Evolutionary conservation across 192 early-diverging fungal species (phyloP).

Genomic region (Lunasporangiospora selenospora): DNA sequence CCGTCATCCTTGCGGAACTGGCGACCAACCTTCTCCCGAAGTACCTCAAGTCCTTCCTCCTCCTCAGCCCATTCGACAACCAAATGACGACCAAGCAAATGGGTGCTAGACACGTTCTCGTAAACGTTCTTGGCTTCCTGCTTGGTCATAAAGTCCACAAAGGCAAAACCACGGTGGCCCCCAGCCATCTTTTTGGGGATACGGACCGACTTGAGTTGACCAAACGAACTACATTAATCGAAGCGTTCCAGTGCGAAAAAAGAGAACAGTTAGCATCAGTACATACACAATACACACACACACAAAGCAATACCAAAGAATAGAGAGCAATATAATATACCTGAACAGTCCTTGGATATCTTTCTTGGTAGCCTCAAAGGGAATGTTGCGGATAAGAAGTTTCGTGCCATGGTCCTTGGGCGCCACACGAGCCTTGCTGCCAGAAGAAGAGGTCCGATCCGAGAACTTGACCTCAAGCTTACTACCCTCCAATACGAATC

Average conservation of each 20-base stretch:
- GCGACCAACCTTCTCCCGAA: conserved; percentile 86
- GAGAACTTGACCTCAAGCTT: conserved; percentile 93
- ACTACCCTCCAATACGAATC: conserved; percentile 86
- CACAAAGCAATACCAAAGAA: not conserved
- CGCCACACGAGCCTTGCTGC: conserved; percentile 27
- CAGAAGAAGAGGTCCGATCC: conserved; percentile 56
- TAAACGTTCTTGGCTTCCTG: conserved; percentile 94
- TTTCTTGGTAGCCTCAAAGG: conserved; percentile 96
- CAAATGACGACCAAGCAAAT: conserved; percentile 97
- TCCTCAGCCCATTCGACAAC: conserved; percentile 96
- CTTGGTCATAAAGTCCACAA: conserved; percentile 96
- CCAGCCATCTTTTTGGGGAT: conserved; percentile 95
- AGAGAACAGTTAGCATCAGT: not conserved
- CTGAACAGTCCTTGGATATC: conserved; percentile 89
- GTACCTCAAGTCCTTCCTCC: conserved; percentile 74
- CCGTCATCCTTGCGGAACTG: conserved; percentile 74
- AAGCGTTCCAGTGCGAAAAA: not conserved
- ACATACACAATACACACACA: not conserved
- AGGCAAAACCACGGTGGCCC: conserved; percentile 96
- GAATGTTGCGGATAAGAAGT: conserved; percentile 92
- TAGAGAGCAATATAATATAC: conserved; percentile 51
- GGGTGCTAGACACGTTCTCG: conserved; percentile 86
- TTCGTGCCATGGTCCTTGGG: conserved; percentile 79
- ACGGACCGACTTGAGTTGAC: conserved; percentile 93
- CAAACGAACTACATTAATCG: conserved; percentile 71